Evolutionary conservation across 225 moss, liverwort and hornwort genomes (phyloP), one percentile per base, ranked within the genome.

Genomic region (Bryoerythrophyllum caledonicum): DNA sequence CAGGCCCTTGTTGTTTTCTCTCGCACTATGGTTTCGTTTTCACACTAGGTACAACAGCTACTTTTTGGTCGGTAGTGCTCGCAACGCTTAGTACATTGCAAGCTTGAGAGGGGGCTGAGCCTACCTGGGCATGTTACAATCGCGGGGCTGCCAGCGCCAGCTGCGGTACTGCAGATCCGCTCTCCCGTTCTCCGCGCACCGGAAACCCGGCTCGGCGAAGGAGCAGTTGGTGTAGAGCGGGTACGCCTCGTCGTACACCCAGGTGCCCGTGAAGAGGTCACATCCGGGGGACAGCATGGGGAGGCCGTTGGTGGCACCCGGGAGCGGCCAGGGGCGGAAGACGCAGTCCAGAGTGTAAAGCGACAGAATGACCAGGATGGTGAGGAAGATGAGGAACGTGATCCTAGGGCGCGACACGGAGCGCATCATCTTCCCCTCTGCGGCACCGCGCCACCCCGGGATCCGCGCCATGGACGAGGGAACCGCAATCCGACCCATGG

Each of bases 101-200:
- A 74, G 70, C 40, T 19, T 25, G 44, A 62, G 35, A 81, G 30
- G 46, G 34, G 16, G 26, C 63, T 68, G n/a, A 86, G 88, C 88
- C 86, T 9, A 88, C 90, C 88, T 90, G 7, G 89, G 88, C 82
- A 91, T 80, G 14, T 76, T 84, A 68, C 99, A 99, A 74, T 86
- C 83, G 26, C 79, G 85, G 58, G 99, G 99, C 71, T 95, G 91
- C 99, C 99, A 99, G n/a, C 99, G 83, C 95, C 93, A 99, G 65
- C 89, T 90, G 52, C 91, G 87, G 71, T 95, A 99, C 12, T 65
- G 69, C 60, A 79, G 59, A 80, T 99, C 93, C 14, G 65, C 83
- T 53, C 99, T 86, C 21, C 95, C 99, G 80, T 90, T 93, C 51
- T 83, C 80, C 19, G 89, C 85, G 72, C 99, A 99, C 16, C 72